Evolutionary conservation across 192 early-diverging fungal species (phyloP).

Genomic region (Backusella morwellensis): DNA sequence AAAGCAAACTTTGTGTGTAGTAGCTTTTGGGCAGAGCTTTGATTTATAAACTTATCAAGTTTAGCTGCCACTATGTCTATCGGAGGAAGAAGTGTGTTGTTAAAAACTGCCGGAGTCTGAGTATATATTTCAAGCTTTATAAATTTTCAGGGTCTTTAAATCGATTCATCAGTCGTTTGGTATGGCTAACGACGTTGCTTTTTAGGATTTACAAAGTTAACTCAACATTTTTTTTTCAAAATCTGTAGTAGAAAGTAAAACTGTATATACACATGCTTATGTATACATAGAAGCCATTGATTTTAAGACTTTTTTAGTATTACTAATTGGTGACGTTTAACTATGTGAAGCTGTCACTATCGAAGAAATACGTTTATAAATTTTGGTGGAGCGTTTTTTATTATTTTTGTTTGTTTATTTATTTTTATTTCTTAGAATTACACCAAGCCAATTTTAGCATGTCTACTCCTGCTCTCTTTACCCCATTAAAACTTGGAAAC

Average conservation of each 20-base stretch:
- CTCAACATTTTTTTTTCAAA: too few relatives aligned
- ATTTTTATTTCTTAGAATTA: not conserved
- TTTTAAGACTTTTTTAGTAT: not conserved
- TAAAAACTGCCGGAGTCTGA: too few relatives aligned
- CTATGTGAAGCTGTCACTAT: not conserved
- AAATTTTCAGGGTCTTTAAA: too few relatives aligned
- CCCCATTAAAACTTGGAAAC: conserved; percentile 21
- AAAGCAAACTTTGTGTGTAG: not conserved
- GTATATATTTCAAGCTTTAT: too few relatives aligned
- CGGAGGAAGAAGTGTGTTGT: too few relatives aligned
- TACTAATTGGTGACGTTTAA: not conserved
- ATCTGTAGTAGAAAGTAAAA: too few relatives aligned
- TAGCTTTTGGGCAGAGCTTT: not conserved
- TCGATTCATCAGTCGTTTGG: too few relatives aligned
- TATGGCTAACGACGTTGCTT: too few relatives aligned
- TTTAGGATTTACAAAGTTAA: too few relatives aligned
- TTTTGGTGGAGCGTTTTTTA: not conserved
- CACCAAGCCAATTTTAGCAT: not conserved
- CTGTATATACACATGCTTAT: not conserved
- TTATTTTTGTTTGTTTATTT: not conserved
- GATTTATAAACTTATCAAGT: not conserved
- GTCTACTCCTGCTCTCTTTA: conserved; percentile 15
- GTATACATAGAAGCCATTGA: not conserved
- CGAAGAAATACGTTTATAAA: not conserved
- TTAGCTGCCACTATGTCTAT: not conserved